phyloP scores from a whole-genome alignment of 306 rosid genomes.

The Quercus variabilis region DNA sequence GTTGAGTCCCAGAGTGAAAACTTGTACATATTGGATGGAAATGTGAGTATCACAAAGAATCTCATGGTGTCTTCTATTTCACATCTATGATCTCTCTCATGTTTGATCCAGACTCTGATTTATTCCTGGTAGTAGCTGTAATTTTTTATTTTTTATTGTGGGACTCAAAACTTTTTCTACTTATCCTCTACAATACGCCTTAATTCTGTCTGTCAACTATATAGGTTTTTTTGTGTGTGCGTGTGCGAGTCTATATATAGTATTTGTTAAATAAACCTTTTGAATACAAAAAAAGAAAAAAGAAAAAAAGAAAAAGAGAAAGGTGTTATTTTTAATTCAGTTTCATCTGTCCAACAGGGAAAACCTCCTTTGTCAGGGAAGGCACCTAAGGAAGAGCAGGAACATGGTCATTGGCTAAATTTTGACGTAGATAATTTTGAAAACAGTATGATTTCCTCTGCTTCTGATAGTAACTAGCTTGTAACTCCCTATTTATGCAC shows the following conservation, averaged over 20 bases:
- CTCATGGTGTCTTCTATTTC: not conserved
- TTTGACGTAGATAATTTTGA: conserved; percentile 32
- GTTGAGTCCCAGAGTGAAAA: conserved; percentile 34
- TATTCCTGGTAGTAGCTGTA: not conserved
- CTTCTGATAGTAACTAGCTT: not conserved
- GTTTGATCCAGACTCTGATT: not conserved
- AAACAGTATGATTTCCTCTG: conserved; percentile 40
- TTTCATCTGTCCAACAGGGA: conserved; percentile 48
- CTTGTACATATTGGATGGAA: conserved; percentile 32
- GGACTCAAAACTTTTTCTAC: not conserved
- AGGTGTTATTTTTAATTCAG: not conserved
- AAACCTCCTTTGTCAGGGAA: conserved; percentile 21
- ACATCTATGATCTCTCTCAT: not conserved
- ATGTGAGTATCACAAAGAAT: conserved; percentile 48
- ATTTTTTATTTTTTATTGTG: not conserved
- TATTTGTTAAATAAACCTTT: not conserved
- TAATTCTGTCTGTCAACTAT: not conserved
- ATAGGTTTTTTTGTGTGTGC: too few species aligned
- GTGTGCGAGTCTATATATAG: not conserved
- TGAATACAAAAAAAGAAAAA: not conserved
- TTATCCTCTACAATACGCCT: not conserved
- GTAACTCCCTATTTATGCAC: too few species aligned
- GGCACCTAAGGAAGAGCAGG: conserved; percentile 39
- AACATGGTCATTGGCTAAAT: conserved; percentile 42
- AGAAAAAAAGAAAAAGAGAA: too few species aligned